Evolutionary conservation across 1,284 basidiomycete species (phyloP), one percentile per base, ranked within the genome.

Genomic region (Microstroma glucosiphilum): DNA sequence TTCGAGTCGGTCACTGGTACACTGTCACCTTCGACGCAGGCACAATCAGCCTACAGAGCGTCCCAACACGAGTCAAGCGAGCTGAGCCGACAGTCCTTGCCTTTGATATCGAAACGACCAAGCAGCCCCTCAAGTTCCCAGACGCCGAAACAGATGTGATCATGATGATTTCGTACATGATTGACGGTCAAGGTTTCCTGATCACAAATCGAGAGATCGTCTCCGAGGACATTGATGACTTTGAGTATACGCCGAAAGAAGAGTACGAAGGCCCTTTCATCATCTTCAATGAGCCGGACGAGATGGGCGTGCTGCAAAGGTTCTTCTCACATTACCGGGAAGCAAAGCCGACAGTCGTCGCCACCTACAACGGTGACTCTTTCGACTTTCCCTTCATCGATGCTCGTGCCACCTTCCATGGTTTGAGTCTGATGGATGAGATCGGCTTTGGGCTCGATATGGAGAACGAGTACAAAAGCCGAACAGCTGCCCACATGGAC

Each of bases 151-250:
- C 90, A 21, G 96, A 98, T 82, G 92, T 96, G 78, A 91, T 99
- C 73, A 98, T 99, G 94, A 99, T 99, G 96, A 98, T 99, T 70
- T 98, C 96, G 51, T 96, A 94, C 81, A 96, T 96, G 91, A 83
- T 96, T 41, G 92, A 96, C 78, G 92, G 91, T 0, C 91, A 97
- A 79, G 96, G 96, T 0, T 99, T 89, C 76, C 85, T 99, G 66
- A 97, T 99, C 80, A 97, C 92, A 21, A 98, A 98, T 75, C 86
- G 96, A 56, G 94, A 98, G 70, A 96, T 98, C 60, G 92, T 98
- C 64, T 88, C 89, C 65, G 92, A 98, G 78, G 92, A 98, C 78
- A 97, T 99, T 65, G 92, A 96, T 48, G 90, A 99, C 79, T 98
- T 99, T 74, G 96, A 98, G 80, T 98, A 98, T 79, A 97, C 96